Evolutionary conservation across 352 stramenopile genomes (phyloP), one percentile per base, ranked within the genome.

Genomic region (Sclerospora graminicola): DNA sequence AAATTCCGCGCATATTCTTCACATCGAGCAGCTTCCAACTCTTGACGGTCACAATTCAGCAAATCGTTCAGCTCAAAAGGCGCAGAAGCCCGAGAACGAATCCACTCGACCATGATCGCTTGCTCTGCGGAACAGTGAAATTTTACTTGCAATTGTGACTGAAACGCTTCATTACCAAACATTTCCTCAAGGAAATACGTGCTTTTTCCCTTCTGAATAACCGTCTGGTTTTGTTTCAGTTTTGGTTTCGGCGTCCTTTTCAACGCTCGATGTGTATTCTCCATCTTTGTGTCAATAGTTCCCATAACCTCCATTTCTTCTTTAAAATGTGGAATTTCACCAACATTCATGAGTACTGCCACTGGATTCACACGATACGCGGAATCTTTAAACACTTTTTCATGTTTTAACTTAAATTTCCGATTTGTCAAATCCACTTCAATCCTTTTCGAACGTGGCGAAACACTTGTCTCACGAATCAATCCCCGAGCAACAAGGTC

Each of bases 61-160:
- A 80, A 33, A 15, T 73, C 59, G 2, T 54, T 45, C 14, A 56
- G 4, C n/a, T 57, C 41, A 40, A 80, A 67, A 0, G 37, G 19
- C 9, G 64, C 43, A 0, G 6, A 26, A 20, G 37, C 51, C 27
- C 44, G 40, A 5, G 15, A 18, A 11, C 69, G 71, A 0, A 84
- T 42, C 71, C 71, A 87, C 26, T 87, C 67, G 6, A 87, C 24
- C 42, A 84, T 23, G 13, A 30, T 62, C 0, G 58, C 46, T 34
- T 87, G 71, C 10, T 68, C 42, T 19, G 37, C 14, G 19, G 60
- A 71, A 44, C 71, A 87, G 11, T 57, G 57, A 23, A 84, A 84
- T 40, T 65, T 62, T 8, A 77, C 60, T 29, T 69, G 61, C 21
- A 82, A 8, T 6, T 63, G 53, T 13, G 66, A 61, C 5, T 36